Conservation (phyloP, 257 asterid genomes). For the Paraleonurus japonicus region DNA sequence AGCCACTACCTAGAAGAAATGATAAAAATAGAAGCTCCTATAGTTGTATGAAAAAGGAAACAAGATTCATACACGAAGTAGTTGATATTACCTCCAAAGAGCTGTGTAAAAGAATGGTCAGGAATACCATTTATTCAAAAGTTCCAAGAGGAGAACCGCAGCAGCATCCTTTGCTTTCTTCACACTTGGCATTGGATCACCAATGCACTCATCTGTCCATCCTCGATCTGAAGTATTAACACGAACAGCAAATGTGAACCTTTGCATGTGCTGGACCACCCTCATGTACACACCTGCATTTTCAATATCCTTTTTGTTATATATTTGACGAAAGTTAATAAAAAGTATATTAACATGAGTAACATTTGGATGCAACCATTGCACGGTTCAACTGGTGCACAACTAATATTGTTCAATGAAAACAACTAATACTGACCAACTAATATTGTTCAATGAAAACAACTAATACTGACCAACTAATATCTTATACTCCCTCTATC, state of each 20-base stretch:
- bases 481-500: no score
- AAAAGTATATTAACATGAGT: not conserved
- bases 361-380: no score
- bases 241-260: slow-evolving; percentile 84
- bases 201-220: slow-evolving; percentile 92
- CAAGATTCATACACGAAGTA: not conserved
- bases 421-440: no score
- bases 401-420: no score
- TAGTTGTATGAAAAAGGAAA: slow-evolving; percentile 4
- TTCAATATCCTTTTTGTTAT: not conserved
- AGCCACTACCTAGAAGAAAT: slow-evolving; percentile 19
- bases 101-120: slow-evolving; percentile 25
- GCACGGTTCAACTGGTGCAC: no score
- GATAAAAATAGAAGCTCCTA: not conserved
- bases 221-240: slow-evolving; percentile 89
- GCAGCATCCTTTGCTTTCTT: slow-evolving; percentile 98
- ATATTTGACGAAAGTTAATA: not conserved
- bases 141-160: slow-evolving; percentile 81
- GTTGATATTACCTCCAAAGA: slow-evolving; percentile 11
- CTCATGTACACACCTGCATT: slow-evolving; percentile 68
- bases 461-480: no score
- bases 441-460: no score
- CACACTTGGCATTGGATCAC: slow-evolving; percentile 98
- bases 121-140: slow-evolving; percentile 64
- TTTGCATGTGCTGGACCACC: slow-evolving; percentile 99